phyloP scores from a whole-genome alignment of 495 filamentous ascomycete species.

The Lophiotrema nucula region DNA sequence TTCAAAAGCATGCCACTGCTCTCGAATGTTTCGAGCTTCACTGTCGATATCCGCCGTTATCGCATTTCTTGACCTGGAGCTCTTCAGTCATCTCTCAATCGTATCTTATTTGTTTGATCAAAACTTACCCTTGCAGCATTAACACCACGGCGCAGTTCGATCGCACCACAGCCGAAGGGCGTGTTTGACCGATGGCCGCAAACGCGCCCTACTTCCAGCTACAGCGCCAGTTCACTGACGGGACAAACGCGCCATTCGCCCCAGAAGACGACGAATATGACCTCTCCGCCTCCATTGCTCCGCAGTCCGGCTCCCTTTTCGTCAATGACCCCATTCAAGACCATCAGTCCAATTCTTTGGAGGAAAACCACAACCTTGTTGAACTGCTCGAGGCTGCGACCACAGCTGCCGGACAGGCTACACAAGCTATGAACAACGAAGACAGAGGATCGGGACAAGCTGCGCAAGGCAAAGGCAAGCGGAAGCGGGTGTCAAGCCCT shows the following conservation, averaged over 20 bases:
- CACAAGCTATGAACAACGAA: slow-evolving; percentile 46
- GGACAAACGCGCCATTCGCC: slow-evolving; percentile 23
- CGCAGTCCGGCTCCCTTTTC: slow-evolving; percentile 15
- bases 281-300: slow-evolving; percentile 10
- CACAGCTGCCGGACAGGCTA: slow-evolving; percentile 51
- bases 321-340: slow-evolving; percentile 14
- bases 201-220: slow-evolving; percentile 35
- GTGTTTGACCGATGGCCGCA: slow-evolving; percentile 6
- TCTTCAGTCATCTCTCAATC: too few relatives aligned
- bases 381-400: slow-evolving; percentile 55
- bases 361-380: slow-evolving; percentile 46
- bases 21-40: background rate
- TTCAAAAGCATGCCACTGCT: slow-evolving; percentile 17
- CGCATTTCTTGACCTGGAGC: too few relatives aligned
- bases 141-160: too few relatives aligned
- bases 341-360: slow-evolving; percentile 2
- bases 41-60: background rate
- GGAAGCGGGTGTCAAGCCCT: slow-evolving; percentile 25
- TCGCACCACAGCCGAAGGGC: too few relatives aligned
- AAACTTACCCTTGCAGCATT: too few relatives aligned
- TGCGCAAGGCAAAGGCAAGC: slow-evolving; percentile 37
- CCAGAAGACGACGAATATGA: slow-evolving; percentile 22
- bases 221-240: slow-evolving; percentile 25
- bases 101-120: too few relatives aligned
- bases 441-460: slow-evolving; percentile 43